Percentiles rank a stretch among this genome's conserved stretches.
These are phyloP conservation scores for Pleodorina starrii DNA, from an alignment of 139 green algal genomes.

Conservation along the genomic window DNA sequence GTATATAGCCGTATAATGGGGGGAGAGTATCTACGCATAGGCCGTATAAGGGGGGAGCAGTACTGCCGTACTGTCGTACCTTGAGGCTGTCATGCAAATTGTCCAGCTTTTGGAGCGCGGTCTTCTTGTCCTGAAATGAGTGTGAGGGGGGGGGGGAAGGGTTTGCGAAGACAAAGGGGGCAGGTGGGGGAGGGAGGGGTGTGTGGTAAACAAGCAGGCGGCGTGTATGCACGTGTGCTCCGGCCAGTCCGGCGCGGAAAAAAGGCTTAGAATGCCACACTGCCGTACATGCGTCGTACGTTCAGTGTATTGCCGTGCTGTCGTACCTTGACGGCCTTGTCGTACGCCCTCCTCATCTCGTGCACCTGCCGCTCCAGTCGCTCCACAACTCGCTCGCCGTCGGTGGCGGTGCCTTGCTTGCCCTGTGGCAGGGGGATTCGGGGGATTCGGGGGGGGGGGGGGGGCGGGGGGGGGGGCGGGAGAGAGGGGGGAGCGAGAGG, in stretches of 20 bases:
- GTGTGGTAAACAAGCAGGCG: too few relatives aligned
- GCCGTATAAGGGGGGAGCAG: too few relatives aligned
- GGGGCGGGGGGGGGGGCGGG: background rate
- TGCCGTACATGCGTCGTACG: background rate
- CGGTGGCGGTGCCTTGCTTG: background rate
- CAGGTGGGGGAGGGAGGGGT: too few relatives aligned
- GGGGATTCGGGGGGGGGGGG: background rate
- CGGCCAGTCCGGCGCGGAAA: too few relatives aligned
- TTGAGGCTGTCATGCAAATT: constrained; percentile 61
- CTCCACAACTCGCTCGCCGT: constrained; percentile 42
- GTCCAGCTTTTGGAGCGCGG: constrained; percentile 55
- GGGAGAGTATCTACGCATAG: too few relatives aligned
- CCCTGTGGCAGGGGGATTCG: background rate
- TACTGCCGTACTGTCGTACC: background rate
- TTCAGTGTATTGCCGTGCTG: background rate
- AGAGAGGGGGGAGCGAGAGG: background rate
- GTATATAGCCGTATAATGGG: too few relatives aligned
- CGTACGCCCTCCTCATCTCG: constrained; percentile 67
- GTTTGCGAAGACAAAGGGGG: too few relatives aligned
- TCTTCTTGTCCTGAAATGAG: constrained; percentile 69
- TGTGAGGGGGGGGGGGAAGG: too few relatives aligned
- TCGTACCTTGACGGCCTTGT: constrained; percentile 65
- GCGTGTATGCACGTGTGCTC: too few relatives aligned
- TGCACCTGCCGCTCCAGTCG: constrained; percentile 59
- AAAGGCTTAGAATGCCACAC: too few relatives aligned